phyloP scores from a whole-genome alignment of 371 early-diverging fungal species.

The Saksenaea vasiformis region DNA sequence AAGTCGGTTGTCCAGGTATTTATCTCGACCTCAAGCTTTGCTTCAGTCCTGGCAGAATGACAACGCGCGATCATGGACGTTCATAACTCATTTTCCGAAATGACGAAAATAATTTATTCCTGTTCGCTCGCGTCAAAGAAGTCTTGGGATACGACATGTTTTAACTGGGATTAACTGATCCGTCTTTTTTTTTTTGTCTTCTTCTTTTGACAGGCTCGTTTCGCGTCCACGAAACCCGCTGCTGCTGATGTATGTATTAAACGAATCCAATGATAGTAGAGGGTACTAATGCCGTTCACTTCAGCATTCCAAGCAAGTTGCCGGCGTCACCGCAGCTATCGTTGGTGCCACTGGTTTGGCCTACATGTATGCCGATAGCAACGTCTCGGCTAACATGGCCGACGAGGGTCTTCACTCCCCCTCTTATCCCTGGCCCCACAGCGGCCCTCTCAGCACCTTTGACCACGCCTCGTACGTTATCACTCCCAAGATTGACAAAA shows the following conservation, averaged over 20 bases:
- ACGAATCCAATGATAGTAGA: background rate
- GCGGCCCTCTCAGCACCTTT: conserved; percentile 78
- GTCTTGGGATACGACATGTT: background rate
- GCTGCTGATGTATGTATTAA: conserved; percentile 31
- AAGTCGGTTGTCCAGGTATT: conserved; percentile 45
- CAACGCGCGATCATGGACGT: background rate
- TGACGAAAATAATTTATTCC: background rate
- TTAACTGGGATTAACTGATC: background rate
- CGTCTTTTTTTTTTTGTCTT: conserved; percentile 6
- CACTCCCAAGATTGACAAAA: background rate
- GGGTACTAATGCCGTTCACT: background rate
- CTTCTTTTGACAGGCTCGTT: conserved; percentile 41
- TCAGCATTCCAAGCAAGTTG: conserved; percentile 48
- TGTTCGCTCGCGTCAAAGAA: background rate
- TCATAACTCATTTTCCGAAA: background rate
- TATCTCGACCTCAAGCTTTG: background rate
- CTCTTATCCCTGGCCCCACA: conserved; percentile 87
- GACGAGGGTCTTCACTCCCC: conserved; percentile 95
- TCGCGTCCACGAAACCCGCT: conserved; percentile 48
- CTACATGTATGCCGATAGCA: conserved; percentile 51
- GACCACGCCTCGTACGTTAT: conserved; percentile 91
- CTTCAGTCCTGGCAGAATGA: background rate
- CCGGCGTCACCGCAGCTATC: conserved; percentile 58
- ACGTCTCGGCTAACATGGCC: conserved; percentile 71
- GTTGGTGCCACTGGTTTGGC: conserved; percentile 60